Evolutionary conservation across 345 rosid species (phyloP), one percentile per base, ranked within the genome.

Genomic region (Psidium guajava): DNA sequence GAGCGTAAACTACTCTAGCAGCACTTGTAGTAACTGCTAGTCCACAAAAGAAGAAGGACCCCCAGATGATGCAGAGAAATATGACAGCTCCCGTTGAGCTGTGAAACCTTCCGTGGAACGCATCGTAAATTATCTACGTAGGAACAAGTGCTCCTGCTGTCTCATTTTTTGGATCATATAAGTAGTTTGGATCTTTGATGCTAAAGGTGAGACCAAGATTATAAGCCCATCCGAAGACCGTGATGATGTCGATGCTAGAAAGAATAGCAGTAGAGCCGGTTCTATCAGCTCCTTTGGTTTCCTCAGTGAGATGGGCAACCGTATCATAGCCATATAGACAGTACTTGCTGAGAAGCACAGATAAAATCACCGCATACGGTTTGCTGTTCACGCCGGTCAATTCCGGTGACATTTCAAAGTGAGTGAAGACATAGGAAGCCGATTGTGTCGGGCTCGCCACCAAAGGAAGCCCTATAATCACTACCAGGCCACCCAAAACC

Each of bases 1-100:
- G 73, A 6, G 89, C 89, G 54, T 85, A 83, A 9, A 88, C 87
- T 25, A 88, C 89, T 85, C 89, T 83, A n/a, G 89, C 87, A 44
- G 89, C 89, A 81, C 89, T 85, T 52, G 85, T 57, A 3, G 89
- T 88, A 14, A 88, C 87, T 2, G 86, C 81, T 21, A 85, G 89
- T 36, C 87, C 89, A 49, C 87, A 85, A 73, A 85, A 88, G 87
- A 85, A 88, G 87, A 85, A 87, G 85, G 87, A 88, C 11, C 89
- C 89, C 89, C 89, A 83, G 12, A 85, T 85, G 84, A 88, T 86
- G 28, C 88, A 73, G 81, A 88, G 84, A 81, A 83, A 83, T 24
- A 88, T 82, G 18, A 88, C 82, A 21, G 89, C 89, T 75, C 89
- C 89, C 6, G 82, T 64, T 51, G 87, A 85, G 83, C 73, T 85